Evolutionary conservation across 768 basidiomycete genomes (phyloP).

Genomic region (Auriscalpium orientale): DNA sequence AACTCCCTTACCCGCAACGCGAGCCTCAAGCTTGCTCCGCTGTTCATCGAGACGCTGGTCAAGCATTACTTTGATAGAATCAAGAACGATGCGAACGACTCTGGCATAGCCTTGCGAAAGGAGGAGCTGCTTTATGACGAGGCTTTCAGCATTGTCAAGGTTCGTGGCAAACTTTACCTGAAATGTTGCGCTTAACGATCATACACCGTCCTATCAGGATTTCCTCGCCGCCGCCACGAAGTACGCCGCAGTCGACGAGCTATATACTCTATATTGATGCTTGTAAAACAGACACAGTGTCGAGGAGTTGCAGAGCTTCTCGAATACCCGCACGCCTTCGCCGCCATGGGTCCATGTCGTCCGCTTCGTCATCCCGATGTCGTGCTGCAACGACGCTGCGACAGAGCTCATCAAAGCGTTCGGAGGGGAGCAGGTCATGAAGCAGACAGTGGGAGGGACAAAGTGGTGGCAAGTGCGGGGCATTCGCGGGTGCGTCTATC

Average conservation of each 20-base stretch:
- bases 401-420: conserved; percentile 64
- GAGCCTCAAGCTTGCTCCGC: conserved; percentile 60
- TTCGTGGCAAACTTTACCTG: conserved; percentile 19
- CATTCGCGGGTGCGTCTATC: conserved; percentile 55
- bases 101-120: conserved; percentile 35
- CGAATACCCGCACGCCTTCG: conserved; percentile 75
- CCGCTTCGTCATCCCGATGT: conserved; percentile 63
- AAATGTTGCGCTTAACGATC: neutral
- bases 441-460: conserved; percentile 72
- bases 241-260: conserved; percentile 32
- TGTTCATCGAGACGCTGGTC: conserved; percentile 70
- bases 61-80: conserved; percentile 77
- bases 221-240: conserved; percentile 67
- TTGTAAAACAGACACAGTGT: conserved; percentile 58
- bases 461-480: conserved; percentile 99
- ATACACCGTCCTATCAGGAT: conserved; percentile 31
- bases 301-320: conserved; percentile 76
- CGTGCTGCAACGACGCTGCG: conserved; percentile 71
- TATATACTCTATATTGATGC: neutral
- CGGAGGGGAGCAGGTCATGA: conserved; percentile 72
- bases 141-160: conserved; percentile 71
- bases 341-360: conserved; percentile 80
- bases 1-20: conserved; percentile 58
- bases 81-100: conserved; percentile 2
- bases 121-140: conserved; percentile 80